phyloP scores from a whole-genome alignment of 2,329 filamentous ascomycete genomes.

The Exophiala phaeomuriformis region DNA sequence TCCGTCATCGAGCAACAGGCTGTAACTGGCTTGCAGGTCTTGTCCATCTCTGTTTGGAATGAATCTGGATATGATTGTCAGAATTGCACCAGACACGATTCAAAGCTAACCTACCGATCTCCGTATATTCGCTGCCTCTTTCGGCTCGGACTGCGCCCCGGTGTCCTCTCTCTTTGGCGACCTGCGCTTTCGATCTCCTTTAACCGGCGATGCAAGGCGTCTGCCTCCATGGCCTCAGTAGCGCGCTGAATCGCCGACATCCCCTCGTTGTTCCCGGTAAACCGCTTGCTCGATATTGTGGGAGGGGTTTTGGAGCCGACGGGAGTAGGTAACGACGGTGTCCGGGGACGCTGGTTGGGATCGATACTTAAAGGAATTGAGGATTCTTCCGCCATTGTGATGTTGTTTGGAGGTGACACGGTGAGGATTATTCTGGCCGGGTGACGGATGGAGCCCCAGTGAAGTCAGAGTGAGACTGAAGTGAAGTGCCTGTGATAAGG shows the following conservation, averaged over 20 bases:
- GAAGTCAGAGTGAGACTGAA: slow-evolving; percentile 1
- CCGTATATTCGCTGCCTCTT: slow-evolving; percentile 63
- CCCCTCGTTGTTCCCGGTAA: slow-evolving; percentile 12
- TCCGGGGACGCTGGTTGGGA: slow-evolving; percentile 29
- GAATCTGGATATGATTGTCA: slow-evolving; percentile 54
- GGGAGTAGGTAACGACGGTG: slow-evolving; percentile 47
- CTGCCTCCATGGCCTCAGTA: slow-evolving; percentile 52
- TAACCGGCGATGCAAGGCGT: slow-evolving; percentile 53
- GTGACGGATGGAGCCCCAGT: not conserved
- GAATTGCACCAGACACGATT: not conserved
- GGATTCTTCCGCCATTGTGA: slow-evolving; percentile 21
- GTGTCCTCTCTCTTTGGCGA: slow-evolving; percentile 54
- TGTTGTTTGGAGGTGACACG: not conserved
- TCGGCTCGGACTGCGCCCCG: slow-evolving; percentile 58
- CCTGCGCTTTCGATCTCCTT: slow-evolving; percentile 55
- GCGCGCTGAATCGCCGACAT: slow-evolving; percentile 29
- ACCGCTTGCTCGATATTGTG: slow-evolving; percentile 46
- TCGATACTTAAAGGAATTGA: slow-evolving; percentile 8
- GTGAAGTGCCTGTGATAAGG: not conserved
- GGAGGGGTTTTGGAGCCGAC: slow-evolving; percentile 55
- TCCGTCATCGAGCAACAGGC: slow-evolving; percentile 80
- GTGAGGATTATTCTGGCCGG: not conserved
- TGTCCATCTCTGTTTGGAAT: slow-evolving; percentile 91
- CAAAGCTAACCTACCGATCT: slow-evolving; percentile 45
- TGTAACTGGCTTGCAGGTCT: slow-evolving; percentile 89